Base-by-base conservation (phyloP, 2,329 filamentous ascomycete genomes). In the Fusarium temperatum region DNA sequence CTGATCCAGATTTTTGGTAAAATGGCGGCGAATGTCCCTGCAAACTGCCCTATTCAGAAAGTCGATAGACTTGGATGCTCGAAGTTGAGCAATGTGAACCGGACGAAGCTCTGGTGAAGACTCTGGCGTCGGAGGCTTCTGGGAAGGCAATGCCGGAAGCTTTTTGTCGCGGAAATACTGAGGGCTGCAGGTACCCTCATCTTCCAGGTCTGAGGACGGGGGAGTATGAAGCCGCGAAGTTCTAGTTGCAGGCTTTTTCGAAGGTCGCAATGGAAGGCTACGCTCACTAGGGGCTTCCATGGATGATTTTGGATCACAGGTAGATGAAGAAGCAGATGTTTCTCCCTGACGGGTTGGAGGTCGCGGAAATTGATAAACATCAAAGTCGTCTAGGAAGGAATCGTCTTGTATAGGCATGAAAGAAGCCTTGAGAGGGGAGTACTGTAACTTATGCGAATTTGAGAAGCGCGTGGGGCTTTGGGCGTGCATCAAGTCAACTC, bases 341-440 rank as follows among this genome's bases (percentile, higher is more conserved):
- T 79, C 77, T 24, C 75, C 76, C 42, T 75, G 77, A 39, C 74
- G 75, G 24, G 74, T 79, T 10, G 81, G 81, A 15, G 81, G 80
- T 28, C 77, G 80, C 38, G 83, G 82, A 66, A 84, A 84, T 50
- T 82, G 77, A 66, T 82, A 84, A 28, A 82, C 82, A 41, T 78
- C 75, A 26, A 84, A 79, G 17, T 77, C 79, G 8, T 78, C 76
- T 18, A 80, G 63, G 42, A 81, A 66, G 2, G 66, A 69, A 38
- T 75, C 69, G 78, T 73, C 38, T 71, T 66, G 39, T 71, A 73
- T 44, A 66, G 65, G 48, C 68, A 78, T 70, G 15, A 80, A 81
- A 20, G 81, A 78, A 15, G 75, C 77, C 22, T 74, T 77, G 18
- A 72, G 65, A 26, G 78, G 75, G 10, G 74, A 75, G 26, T 66